These are phyloP conservation scores for Klebsormidium nitens DNA, from an alignment of 139 green algal species.

Conservation along the genomic window DNA sequence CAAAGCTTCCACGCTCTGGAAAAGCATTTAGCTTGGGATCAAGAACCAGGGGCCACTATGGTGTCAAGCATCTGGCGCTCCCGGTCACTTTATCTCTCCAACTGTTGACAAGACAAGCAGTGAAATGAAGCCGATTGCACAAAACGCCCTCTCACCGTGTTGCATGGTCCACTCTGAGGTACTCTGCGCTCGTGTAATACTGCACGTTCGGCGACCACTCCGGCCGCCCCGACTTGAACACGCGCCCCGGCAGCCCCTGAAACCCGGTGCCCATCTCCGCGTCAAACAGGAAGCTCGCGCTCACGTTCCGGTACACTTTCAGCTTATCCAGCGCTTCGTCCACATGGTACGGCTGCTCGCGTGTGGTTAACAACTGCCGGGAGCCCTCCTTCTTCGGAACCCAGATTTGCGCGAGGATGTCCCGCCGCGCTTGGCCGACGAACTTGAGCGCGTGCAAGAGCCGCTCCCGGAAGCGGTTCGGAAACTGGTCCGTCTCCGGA, in stretches of 20 bases:
- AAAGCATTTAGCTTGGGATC: too few relatives aligned
- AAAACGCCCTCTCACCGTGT: too few relatives aligned
- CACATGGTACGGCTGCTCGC: conserved; percentile 25
- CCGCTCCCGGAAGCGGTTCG: too few relatives aligned
- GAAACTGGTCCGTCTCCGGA: too few relatives aligned
- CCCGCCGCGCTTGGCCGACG: background rate
- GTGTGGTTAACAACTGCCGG: conserved; percentile 12
- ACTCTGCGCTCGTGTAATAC: conserved; percentile 35
- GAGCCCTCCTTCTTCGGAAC: conserved; percentile 10
- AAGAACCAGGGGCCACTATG: too few relatives aligned
- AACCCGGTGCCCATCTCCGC: background rate
- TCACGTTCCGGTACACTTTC: background rate
- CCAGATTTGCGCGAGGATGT: conserved; percentile 32
- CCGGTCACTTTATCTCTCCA: too few relatives aligned
- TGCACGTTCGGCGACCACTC: conserved; percentile 40
- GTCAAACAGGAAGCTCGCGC: conserved; percentile 14
- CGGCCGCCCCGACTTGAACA: conserved; percentile 22
- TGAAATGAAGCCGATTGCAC: too few relatives aligned
- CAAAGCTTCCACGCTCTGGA: too few relatives aligned
- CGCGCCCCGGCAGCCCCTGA: conserved; percentile 17
- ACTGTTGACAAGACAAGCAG: too few relatives aligned
- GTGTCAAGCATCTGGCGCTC: too few relatives aligned
- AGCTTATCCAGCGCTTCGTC: background rate
- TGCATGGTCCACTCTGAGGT: conserved; percentile 28
- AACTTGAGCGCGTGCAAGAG: background rate